Evolutionary conservation across 1,284 basidiomycete species (phyloP).

Genomic region (Microbotryomycetes sp.): DNA sequence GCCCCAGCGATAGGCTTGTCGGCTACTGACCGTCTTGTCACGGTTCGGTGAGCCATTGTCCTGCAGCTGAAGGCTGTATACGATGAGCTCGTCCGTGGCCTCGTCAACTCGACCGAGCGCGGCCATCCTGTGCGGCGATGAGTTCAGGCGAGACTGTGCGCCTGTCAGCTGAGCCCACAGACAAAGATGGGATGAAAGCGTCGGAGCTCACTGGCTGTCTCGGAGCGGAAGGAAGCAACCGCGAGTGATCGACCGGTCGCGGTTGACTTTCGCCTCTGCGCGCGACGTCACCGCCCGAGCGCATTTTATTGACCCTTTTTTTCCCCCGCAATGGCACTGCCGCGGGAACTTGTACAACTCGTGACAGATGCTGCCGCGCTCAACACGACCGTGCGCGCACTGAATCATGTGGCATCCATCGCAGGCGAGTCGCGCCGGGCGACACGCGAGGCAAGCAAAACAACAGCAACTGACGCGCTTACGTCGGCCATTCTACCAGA

Average conservation of each 20-base stretch:
- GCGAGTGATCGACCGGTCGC: no score
- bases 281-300: no score
- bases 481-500: background rate
- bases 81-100: background rate
- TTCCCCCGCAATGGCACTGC: background rate
- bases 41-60: slow-evolving; percentile 60
- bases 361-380: background rate
- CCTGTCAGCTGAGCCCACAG: no score
- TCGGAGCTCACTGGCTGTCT: no score
- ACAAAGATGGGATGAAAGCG: no score
- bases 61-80: background rate
- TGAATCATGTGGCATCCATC: background rate
- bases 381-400: background rate
- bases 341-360: background rate
- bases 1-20: background rate
- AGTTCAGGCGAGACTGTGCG: no score
- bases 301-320: no score
- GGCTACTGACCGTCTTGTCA: slow-evolving; percentile 69
- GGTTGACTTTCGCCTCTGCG: no score
- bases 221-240: no score
- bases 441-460: background rate
- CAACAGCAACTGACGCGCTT: background rate
- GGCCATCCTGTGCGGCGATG: no score
- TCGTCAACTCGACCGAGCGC: background rate
- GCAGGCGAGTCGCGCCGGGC: background rate